Conservation (phyloP, 225 moss, liverwort and hornwort genomes). For the Rhytidiadelphus loreus region DNA sequence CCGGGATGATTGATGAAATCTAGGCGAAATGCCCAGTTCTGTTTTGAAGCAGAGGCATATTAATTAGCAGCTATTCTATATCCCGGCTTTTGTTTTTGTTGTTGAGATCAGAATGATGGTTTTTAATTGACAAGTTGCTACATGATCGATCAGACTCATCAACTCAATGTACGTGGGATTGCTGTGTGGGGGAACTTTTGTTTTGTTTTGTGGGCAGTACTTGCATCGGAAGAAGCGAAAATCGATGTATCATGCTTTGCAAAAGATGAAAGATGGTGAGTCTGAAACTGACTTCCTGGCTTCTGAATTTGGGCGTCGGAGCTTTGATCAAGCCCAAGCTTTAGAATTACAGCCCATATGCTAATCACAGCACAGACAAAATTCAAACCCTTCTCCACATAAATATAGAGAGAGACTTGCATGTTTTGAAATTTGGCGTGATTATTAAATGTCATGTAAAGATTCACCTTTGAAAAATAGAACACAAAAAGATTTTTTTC, state of each 20-base stretch:
- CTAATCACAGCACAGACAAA: too few relatives aligned
- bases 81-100: background rate
- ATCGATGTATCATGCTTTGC: constrained; percentile 26
- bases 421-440: too few relatives aligned
- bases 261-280: constrained; percentile 62
- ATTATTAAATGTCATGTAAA: too few relatives aligned
- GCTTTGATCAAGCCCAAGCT: background rate
- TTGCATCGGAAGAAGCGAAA: constrained; percentile 23
- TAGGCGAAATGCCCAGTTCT: background rate
- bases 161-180: background rate
- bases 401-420: too few relatives aligned
- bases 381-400: too few relatives aligned
- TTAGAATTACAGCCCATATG: background rate
- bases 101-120: too few relatives aligned
- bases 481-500: too few relatives aligned
- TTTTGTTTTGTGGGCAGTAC: background rate
- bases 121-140: too few relatives aligned
- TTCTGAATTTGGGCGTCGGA: too few relatives aligned
- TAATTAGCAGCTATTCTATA: background rate
- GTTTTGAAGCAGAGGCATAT: background rate
- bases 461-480: too few relatives aligned
- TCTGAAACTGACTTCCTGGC: background rate
- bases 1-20: too few relatives aligned
- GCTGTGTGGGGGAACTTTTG: background rate
- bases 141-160: background rate